Base-by-base conservation (phyloP, 2,329 filamentous ascomycete species). In the Aspergillus tubingensis region DNA sequence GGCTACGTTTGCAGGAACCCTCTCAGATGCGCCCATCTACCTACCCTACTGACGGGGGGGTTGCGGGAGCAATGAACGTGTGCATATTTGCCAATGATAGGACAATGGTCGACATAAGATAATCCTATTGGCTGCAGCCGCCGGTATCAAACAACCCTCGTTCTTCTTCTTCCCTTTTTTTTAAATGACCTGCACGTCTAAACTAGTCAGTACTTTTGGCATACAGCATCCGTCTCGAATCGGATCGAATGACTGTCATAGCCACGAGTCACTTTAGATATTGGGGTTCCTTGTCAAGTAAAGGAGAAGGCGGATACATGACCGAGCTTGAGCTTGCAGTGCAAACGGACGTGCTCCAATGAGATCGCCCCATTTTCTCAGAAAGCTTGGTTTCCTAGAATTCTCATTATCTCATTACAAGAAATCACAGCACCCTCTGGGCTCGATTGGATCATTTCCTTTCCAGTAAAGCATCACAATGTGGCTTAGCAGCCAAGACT, bases 1-100 rank as follows among this genome's bases (percentile, higher is more conserved):
- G 64, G 61, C 55, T 69, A 70, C 72, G 71, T 74, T 74, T 74
- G 72, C 66, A 71, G 66, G 65, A 59, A 53, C 23, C 44, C 59
- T 57, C 27, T 60, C 62, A 62, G 57, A 32, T 61, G 43, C 58
- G 61, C 41, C 68, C 65, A 65, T 57, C 62, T 66, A 36, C 10
- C 32, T 36, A 64, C 65, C 41, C 56, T 59, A 58, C 61, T 60
- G 55, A 59, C 51, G 47, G 39, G 36, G 36, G 55, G 27, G 44
- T n/a, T 17, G 17, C 25, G 36, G 39, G 23, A 52, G 32, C 54
- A 21, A 27, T 47, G 60, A 57, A 61, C 51, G 55, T 54, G 57
- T 48, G 23, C 63, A 69, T 75, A 71, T 75, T 75, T 75, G 73
- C 68, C 65, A 55, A 39, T 57, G 61, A 54, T 47, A 38, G 49